Evolutionary conservation across 2,329 filamentous ascomycete genomes (phyloP), one percentile per base, ranked within the genome.

Genomic region (Aquanectria penicillioides): DNA sequence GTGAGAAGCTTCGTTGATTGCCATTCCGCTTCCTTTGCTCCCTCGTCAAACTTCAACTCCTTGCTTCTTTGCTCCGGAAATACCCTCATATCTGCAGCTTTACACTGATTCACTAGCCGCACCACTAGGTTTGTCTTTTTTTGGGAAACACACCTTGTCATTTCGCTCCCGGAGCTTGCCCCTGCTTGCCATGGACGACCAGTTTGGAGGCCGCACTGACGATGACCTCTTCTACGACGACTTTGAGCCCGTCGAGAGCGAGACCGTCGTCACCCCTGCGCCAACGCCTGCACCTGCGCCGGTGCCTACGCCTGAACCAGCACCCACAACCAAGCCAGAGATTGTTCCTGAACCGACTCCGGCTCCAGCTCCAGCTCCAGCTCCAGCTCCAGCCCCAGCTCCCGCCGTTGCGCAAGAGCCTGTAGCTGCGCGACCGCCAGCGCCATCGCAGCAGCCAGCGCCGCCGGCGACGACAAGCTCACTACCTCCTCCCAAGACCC

Each of bases 141-240:
- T n/a, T 23, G 22, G 31, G 44, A 7, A 15, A 7, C 33, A 23
- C 13, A 41, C 3, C 4, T 11, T 11, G 1, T 7, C 15, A n/a
- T 31, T 9, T 31, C 11, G 4, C 29, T 3, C 22, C 23, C 15
- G 37, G 9, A 9, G 11, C 25, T 38, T 37, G 37, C 28, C 28
- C 48, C 36, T 44, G 46, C 54, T 47, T 54, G 54, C 36, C 61
- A 87, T 87, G 85, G 84, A 87, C 18, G 85, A 87, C 63, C 85
- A 87, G 68, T 87, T 87, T 64, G 80, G 82, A 58, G 85, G 84
- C 43, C 80, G 85, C 17, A 87, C 85, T 40, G 85, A 88, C 68
- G 86, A 88, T 65, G 85, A 87, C 69, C 79, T 88, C 58, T 88
- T 88, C 69, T 82, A 83, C 59, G 86, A 88, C 64, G 85, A 88